Evolutionary conservation across 2,329 filamentous ascomycete genomes (phyloP).

Genomic region (Ophiostoma fasciatum): DNA sequence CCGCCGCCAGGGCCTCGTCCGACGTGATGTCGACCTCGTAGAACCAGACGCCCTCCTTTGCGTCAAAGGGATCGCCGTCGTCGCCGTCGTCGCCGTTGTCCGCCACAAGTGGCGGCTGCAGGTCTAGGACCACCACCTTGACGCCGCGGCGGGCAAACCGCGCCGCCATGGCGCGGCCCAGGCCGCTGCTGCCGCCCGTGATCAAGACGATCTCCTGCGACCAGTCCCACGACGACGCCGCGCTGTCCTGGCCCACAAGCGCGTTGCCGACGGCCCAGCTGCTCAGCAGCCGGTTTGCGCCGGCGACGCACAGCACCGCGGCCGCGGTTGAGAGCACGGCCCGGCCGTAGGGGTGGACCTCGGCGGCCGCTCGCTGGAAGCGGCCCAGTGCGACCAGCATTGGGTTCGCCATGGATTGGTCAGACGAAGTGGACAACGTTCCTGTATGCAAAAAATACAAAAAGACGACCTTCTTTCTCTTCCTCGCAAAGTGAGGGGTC

Average conservation of each 20-base stretch:
- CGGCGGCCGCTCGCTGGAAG: too few species aligned
- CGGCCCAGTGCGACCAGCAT: too few species aligned
- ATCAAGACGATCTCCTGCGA: constrained; percentile 43
- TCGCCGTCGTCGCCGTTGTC: background rate
- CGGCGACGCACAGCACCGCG: background rate
- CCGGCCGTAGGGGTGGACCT: too few species aligned
- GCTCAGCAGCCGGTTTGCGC: constrained; percentile 3
- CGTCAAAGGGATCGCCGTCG: constrained; percentile 14
- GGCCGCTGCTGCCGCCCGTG: constrained; percentile 61
- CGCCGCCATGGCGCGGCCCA: constrained; percentile 51
- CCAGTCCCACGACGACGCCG: constrained; percentile 2
- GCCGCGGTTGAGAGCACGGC: too few species aligned
- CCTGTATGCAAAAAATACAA: too few species aligned
- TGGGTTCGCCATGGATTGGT: too few species aligned
- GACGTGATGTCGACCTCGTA: constrained; percentile 58
- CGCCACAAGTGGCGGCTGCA: constrained; percentile 34
- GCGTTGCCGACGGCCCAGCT: constrained; percentile 4
- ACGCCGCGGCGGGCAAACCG: constrained; percentile 49
- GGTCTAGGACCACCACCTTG: constrained; percentile 58
- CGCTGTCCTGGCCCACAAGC: background rate
- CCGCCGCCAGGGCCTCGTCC: constrained; percentile 32
- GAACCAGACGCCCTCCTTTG: constrained; percentile 39
- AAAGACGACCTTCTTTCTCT: too few species aligned
- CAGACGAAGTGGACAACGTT: too few species aligned
- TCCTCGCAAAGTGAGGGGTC: too few species aligned